Conservation (phyloP, 345 rosid species). For the Eucalyptus leucophloia region DNA sequence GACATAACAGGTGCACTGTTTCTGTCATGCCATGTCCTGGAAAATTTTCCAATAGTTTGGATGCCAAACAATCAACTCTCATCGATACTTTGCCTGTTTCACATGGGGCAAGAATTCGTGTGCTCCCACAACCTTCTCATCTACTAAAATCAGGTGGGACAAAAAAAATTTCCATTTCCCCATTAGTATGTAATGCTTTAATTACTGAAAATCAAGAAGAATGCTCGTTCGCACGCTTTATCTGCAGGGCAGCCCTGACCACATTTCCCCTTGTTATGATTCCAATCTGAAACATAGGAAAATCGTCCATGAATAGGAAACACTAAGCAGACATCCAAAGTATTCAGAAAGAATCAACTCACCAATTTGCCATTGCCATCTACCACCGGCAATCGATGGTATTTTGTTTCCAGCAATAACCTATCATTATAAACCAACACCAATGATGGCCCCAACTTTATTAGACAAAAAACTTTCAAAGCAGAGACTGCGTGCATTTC, state of each 20-base stretch:
- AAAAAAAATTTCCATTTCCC: background rate
- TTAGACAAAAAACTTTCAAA: background rate
- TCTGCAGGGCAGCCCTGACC: slow-evolving; percentile 58
- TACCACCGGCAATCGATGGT: slow-evolving; percentile 80
- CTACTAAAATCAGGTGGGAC: background rate
- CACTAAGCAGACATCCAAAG: background rate
- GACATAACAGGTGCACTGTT: background rate
- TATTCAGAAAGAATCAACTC: background rate
- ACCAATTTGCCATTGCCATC: slow-evolving; percentile 69
- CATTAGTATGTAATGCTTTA: background rate
- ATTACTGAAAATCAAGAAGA: background rate
- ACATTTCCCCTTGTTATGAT: slow-evolving; percentile 72
- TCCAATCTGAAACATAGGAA: slow-evolving; percentile 42
- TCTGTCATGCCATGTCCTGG: background rate
- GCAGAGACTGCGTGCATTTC: background rate
- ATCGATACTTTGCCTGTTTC: background rate
- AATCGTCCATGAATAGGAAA: background rate
- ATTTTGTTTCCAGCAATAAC: slow-evolving; percentile 87
- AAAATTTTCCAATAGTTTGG: background rate
- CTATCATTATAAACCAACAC: slow-evolving; percentile 5
- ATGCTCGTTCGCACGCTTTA: slow-evolving; percentile 23
- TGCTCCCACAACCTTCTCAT: background rate
- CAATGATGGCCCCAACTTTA: background rate
- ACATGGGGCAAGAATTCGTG: background rate
- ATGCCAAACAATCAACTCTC: background rate